Conservation (phyloP, 1,284 basidiomycete species). For the Ceratobasidium sp. region DNA sequence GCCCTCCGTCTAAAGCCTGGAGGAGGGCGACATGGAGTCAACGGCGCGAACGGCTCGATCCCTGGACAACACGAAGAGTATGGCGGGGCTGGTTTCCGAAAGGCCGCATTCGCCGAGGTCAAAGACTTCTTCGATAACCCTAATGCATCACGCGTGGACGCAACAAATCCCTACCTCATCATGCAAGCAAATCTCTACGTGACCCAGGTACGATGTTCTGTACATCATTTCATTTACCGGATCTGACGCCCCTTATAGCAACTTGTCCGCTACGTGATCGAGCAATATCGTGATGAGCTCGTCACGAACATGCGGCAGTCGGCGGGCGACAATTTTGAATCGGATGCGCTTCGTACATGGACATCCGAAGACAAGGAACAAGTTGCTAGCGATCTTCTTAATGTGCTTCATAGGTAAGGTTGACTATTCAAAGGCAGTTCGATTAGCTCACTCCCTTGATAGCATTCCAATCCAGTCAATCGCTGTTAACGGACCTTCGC, state of each 20-base stretch:
- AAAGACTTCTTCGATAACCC: conserved; percentile 90
- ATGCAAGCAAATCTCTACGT: conserved; percentile 90
- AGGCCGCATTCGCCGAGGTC: conserved; percentile 83
- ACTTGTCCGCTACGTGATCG: conserved; percentile 87
- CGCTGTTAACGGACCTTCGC: conserved; percentile 73
- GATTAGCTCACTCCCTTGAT: conserved; percentile 41
- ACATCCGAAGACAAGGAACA: conserved; percentile 71
- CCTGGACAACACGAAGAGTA: conserved; percentile 39
- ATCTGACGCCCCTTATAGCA: conserved; percentile 59
- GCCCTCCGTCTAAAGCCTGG: conserved; percentile 67
- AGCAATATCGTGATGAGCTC: conserved; percentile 87
- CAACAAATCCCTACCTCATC: conserved; percentile 84
- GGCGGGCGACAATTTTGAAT: conserved; percentile 52
- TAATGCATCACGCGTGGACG: conserved; percentile 79
- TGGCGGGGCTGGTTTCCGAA: conserved; percentile 58
- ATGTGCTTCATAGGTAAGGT: conserved; percentile 73
- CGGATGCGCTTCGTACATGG: conserved; percentile 50
- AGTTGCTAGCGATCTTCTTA: conserved; percentile 79
- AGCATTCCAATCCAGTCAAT: conserved; percentile 91
- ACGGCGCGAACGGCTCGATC: neutral
- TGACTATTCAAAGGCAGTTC: conserved; percentile 7
- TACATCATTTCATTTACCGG: neutral
- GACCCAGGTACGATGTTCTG: conserved; percentile 66
- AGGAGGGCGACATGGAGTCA: conserved; percentile 52
- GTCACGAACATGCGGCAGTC: conserved; percentile 65